Conservation (phyloP, 2,329 filamentous ascomycete species). For the Neofusicoccum umdonicola region DNA sequence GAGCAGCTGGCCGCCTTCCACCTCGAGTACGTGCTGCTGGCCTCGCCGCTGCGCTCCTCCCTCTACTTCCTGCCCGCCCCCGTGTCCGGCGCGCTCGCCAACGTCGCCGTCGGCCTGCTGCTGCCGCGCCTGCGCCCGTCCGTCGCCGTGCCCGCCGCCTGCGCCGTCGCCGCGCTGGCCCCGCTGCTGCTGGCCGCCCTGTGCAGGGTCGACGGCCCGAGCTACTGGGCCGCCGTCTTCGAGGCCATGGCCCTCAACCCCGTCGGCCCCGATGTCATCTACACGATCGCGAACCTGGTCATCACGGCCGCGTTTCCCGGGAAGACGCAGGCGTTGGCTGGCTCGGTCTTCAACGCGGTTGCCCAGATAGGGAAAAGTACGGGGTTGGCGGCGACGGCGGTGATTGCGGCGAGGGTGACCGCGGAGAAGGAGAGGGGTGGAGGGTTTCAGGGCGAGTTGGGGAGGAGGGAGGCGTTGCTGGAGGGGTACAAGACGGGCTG, state of each 20-base stretch:
- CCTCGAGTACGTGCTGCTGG: too few species aligned
- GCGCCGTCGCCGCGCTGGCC: not conserved
- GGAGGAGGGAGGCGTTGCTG: conserved; percentile 37
- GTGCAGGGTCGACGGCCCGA: conserved; percentile 24
- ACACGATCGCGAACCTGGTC: conserved; percentile 44
- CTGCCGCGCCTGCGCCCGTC: too few species aligned
- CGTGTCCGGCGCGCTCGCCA: too few species aligned
- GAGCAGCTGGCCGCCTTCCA: too few species aligned
- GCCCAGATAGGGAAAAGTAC: conserved; percentile 44
- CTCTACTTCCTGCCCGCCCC: too few species aligned
- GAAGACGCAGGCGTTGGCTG: conserved; percentile 43
- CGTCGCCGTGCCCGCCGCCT: not conserved
- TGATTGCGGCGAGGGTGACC: conserved; percentile 35
- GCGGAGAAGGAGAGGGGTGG: too few species aligned
- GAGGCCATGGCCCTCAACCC: conserved; percentile 45
- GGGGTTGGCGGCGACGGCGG: conserved; percentile 38
- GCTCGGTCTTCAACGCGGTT: conserved; percentile 47
- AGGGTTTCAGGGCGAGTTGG: conserved; percentile 24
- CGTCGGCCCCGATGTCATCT: conserved; percentile 44
- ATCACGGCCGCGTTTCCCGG: conserved; percentile 43
- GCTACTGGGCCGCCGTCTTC: conserved; percentile 50
- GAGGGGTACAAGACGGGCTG: conserved; percentile 43
- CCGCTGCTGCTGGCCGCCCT: conserved; percentile 54
- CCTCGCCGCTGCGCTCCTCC: too few species aligned
- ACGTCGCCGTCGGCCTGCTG: too few species aligned